Evolutionary conservation across 2,329 filamentous ascomycete genomes (phyloP), one percentile per base, ranked within the genome.

Genomic region (Arthrobotrys iridis): DNA sequence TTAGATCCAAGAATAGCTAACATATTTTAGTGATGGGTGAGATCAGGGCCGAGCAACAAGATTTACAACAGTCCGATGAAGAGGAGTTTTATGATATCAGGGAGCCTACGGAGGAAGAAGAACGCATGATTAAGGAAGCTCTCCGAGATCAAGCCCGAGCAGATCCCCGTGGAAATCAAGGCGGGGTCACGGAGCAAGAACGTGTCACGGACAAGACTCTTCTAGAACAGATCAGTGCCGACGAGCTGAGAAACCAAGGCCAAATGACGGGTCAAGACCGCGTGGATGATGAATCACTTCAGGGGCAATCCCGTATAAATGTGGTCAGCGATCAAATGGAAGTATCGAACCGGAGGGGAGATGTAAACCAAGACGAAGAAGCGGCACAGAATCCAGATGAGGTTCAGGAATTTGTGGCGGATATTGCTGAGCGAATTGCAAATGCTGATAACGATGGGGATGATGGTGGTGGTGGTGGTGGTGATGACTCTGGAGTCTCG

Each of bases 351-450:
- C 55, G 2, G 11, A 60, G 20, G 37, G 22, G 2, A 30, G 24
- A 1, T 20, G 4, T 18, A 18, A 52, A 35, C 46, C 46, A 33
- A 52, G 46, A 10, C n/a, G 35, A 41, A 58, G 48, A 6, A 2
- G 11, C 30, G n/a, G 24, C 35, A 24, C 24, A 30, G 37, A 37
- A 37, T 2, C 13, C 18, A 15, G 35, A 58, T 7, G 48, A 58
- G 22, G 41, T 59, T 6, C 28, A 59, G 13, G 40, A 59, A n/a
- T 50, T 40, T 59, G 63, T 59, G 28, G 63, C 28, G 7, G 40
- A 50, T 3, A 41, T 40, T 26, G n/a, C 37, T 48, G 13, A 15
- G 28, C 28, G 7, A 48, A n/a, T n/a, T n/a, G n/a, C n/a, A n/a
- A n/a, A n/a, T n/a, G n/a, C n/a, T n/a, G n/a, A n/a, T n/a, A n/a